phyloP scores from a whole-genome alignment of 1,139 yeast species.

The Candida sanyaensis region DNA sequence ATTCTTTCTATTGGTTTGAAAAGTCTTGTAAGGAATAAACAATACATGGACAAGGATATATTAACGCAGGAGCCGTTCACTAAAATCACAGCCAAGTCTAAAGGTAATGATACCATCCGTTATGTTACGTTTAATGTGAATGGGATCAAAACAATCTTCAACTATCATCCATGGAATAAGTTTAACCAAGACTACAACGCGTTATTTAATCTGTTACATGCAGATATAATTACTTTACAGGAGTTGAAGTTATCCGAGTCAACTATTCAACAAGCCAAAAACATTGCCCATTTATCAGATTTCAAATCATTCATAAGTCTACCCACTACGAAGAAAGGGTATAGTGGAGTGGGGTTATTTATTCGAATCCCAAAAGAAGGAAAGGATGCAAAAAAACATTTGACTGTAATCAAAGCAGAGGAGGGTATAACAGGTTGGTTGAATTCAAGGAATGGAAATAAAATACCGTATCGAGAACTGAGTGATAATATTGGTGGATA shows the following conservation, averaged over 20 bases:
- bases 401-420: conserved; percentile 72
- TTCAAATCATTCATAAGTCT: conserved; percentile 69
- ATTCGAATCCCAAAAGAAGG: conserved; percentile 49
- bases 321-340: conserved; percentile 72
- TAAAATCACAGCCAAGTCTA: conserved; percentile 11
- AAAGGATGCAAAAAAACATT: conserved; percentile 29
- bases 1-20: too few species aligned
- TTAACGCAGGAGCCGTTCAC: conserved; percentile 16
- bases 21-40: too few species aligned
- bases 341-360: conserved; percentile 90
- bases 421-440: conserved; percentile 87
- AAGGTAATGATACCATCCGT: conserved; percentile 27
- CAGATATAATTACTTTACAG: conserved; percentile 80
- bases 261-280: conserved; percentile 39
- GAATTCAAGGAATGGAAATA: conserved; percentile 14
- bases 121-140: conserved; percentile 81
- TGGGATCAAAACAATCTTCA: conserved; percentile 76
- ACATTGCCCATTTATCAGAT: conserved; percentile 58
- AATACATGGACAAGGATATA: conserved; percentile 3
- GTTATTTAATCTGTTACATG: conserved; percentile 58
- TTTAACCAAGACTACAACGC: conserved; percentile 44
- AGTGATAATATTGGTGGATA: conserved; percentile 72
- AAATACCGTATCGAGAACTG: conserved; percentile 24
- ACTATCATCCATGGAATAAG: conserved; percentile 81
- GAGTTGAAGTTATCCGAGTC: conserved; percentile 72